Percentiles rank a stretch among this genome's conserved stretches.
These are phyloP conservation scores for Quercus dentata DNA, from an alignment of 306 rosid genomes.

Conservation along the genomic window DNA sequence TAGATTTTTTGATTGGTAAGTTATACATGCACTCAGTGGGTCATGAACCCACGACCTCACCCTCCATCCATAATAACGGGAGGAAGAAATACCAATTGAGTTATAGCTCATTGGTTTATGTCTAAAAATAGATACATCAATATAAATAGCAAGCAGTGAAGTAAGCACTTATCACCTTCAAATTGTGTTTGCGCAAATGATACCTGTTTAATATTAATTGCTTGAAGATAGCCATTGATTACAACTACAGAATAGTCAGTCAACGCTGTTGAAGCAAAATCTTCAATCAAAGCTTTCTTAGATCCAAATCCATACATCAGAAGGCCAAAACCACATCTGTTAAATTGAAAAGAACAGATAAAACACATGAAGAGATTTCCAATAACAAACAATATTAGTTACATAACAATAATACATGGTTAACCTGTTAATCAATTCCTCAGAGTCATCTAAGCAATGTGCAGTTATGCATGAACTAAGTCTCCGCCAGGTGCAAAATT, in stretches of 20 bases:
- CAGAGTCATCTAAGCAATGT: neutral
- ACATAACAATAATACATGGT: neutral
- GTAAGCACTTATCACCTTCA: neutral
- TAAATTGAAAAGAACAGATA: neutral
- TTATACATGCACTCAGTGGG: too few species aligned
- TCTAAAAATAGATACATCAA: neutral
- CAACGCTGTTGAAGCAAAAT: conserved; percentile 73
- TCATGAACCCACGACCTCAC: too few species aligned
- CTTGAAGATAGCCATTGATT: conserved; percentile 85
- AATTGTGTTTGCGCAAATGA: neutral
- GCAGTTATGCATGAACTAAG: neutral
- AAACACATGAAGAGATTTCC: neutral
- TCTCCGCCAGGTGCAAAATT: neutral
- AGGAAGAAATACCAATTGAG: too few species aligned
- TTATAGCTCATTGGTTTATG: too few species aligned
- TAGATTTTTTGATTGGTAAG: too few species aligned
- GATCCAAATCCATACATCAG: conserved; percentile 97
- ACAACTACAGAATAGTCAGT: conserved; percentile 70
- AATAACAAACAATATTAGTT: neutral
- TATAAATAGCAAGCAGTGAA: neutral
- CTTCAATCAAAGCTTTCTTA: conserved; percentile 80
- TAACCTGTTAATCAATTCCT: too few species aligned
- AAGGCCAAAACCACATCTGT: conserved; percentile 74
- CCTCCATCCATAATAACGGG: too few species aligned
- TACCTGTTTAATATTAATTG: conserved; percentile 84